A percentile compares a stretch with the other conserved stretches of the same genome.
These are phyloP conservation scores for Rubus parviflorus DNA, from an alignment of 306 rosid genomes.

Conservation along the genomic window DNA sequence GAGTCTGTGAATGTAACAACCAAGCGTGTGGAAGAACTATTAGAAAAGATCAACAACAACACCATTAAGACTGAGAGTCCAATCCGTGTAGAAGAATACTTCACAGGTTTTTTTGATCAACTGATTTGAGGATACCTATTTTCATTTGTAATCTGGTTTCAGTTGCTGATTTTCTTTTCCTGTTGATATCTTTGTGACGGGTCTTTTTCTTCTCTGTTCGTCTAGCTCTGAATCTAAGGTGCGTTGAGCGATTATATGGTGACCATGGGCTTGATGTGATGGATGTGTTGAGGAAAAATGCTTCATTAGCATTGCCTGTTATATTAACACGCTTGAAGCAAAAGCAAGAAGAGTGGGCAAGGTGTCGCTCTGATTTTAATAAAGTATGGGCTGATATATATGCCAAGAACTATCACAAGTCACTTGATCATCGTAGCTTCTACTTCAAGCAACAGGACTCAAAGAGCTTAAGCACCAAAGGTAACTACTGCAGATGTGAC, in stretches of 20 bases:
- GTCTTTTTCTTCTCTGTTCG: conserved; percentile 19
- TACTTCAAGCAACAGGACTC: conserved; percentile 98
- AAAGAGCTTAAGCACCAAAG: conserved; percentile 93
- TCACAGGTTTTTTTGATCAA: conserved; percentile 65
- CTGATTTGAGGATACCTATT: conserved; percentile 24
- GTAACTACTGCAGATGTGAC: conserved; percentile 37
- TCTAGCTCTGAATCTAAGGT: conserved; percentile 86
- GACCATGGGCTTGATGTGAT: conserved; percentile 98
- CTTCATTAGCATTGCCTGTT: conserved; percentile 88
- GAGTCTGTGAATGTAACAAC: conserved; percentile 91
- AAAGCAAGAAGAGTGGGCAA: conserved; percentile 98
- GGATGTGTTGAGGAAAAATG: conserved; percentile 88
- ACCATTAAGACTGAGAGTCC: conserved; percentile 63
- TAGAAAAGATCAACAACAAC: conserved; percentile 81
- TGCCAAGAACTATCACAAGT: conserved; percentile 93
- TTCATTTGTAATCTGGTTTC: conserved; percentile 12
- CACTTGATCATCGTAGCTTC: conserved; percentile 99
- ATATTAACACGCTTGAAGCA: conserved; percentile 91
- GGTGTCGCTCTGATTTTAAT: conserved; percentile 88
- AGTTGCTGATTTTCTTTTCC: conserved; percentile 18
- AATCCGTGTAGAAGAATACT: conserved; percentile 76
- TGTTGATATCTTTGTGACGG: conserved; percentile 26
- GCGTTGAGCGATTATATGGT: conserved; percentile 94
- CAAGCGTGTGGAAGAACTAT: conserved; percentile 83
- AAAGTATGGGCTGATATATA: conserved; percentile 99